A percentile compares a stretch with the other conserved stretches of the same genome.
These are phyloP conservation scores for Pichia occidentalis DNA, from an alignment of 805 yeast species.

Conservation along the genomic window DNA sequence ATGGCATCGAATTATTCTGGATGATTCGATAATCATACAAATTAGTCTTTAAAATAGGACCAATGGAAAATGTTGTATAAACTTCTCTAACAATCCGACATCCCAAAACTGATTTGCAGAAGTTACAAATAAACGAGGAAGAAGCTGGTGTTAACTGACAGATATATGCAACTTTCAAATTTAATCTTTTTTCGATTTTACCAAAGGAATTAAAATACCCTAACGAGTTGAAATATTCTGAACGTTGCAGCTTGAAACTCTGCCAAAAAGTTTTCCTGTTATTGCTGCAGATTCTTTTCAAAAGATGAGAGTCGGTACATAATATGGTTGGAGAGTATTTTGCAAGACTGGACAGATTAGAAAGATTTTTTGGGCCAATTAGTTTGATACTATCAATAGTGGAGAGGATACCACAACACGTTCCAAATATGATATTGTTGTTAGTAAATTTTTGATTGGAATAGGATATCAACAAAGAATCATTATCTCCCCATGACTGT, in stretches of 20 bases:
- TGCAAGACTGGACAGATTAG: slow-evolving; percentile 13
- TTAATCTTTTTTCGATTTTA: slow-evolving; percentile 16
- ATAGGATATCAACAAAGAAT: slow-evolving; percentile 21
- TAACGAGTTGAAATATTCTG: slow-evolving; percentile 38
- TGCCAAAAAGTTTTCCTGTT: slow-evolving; percentile 17
- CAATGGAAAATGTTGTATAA: slow-evolving; percentile 40
- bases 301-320: slow-evolving; percentile 22
- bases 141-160: slow-evolving; percentile 15
- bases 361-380: slow-evolving; percentile 10
- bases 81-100: slow-evolving; percentile 48
- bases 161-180: slow-evolving; percentile 39
- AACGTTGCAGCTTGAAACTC: slow-evolving; percentile 29
- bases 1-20: slow-evolving; percentile 25
- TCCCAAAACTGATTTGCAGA: slow-evolving; percentile 39
- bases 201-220: slow-evolving; percentile 41
- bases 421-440: slow-evolving; percentile 30
- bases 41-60: slow-evolving; percentile 55
- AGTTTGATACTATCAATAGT: slow-evolving; percentile 26
- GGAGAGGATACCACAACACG: slow-evolving; percentile 35
- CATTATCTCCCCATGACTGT: slow-evolving; percentile 24
- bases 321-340: slow-evolving; percentile 29
- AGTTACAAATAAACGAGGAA: slow-evolving; percentile 27
- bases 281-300: slow-evolving; percentile 20
- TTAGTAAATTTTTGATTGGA: slow-evolving; percentile 9
- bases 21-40: slow-evolving; percentile 54